These are phyloP conservation scores for Kandelia obovata DNA, from an alignment of 345 rosid genomes.

Conservation along the genomic window DNA sequence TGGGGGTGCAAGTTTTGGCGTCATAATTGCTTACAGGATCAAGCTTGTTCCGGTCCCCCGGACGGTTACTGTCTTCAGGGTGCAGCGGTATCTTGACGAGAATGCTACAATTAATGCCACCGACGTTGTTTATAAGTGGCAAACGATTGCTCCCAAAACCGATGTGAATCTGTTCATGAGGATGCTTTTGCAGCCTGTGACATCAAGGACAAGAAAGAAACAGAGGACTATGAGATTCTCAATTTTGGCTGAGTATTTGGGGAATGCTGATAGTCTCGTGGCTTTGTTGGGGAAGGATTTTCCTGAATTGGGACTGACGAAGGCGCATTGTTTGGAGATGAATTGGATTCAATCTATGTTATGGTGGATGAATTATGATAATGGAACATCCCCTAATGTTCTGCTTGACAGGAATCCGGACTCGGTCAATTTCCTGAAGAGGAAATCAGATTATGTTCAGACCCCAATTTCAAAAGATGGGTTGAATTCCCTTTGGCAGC, in stretches of 20 bases:
- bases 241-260: conserved; percentile 9
- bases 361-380: conserved; percentile 18
- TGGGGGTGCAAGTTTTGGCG: conserved; percentile 58
- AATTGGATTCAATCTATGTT: conserved; percentile 53
- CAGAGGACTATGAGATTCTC: conserved; percentile 18
- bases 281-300: conserved; percentile 27
- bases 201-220: conserved; percentile 20
- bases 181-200: conserved; percentile 53
- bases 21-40: conserved; percentile 43
- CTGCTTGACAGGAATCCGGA: conserved; percentile 44
- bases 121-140: conserved; percentile 36
- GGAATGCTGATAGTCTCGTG: conserved; percentile 19
- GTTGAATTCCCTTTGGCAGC: conserved; percentile 47
- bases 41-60: conserved; percentile 49
- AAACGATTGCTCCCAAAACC: conserved; percentile 46
- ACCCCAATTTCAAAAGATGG: conserved; percentile 33
- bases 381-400: conserved; percentile 34
- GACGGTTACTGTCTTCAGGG: conserved; percentile 48
- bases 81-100: conserved; percentile 27
- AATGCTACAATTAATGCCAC: conserved; percentile 19
- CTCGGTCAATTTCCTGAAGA: conserved; percentile 42
- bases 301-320: conserved; percentile 48
- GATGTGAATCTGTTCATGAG: conserved; percentile 58
- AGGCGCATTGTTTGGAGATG: conserved; percentile 43
- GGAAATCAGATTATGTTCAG: conserved; percentile 69